A percentile compares a stretch with the other conserved stretches of the same genome.
Conservation (phyloP, 345 rosid species). For the Noccaea bulbosa region DNA sequence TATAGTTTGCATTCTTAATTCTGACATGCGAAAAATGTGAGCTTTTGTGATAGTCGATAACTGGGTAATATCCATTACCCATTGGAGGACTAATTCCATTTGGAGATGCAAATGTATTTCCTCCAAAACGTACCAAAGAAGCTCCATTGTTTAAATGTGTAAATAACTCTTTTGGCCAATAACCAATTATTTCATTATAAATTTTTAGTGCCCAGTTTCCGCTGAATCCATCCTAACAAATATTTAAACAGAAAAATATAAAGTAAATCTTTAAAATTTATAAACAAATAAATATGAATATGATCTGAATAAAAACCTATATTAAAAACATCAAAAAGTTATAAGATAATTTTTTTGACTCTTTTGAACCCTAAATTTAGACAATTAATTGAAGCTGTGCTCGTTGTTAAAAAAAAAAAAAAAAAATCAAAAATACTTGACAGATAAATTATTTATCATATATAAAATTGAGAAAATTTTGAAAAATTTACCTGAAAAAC, state of each 20-base stretch:
- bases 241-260: not conserved
- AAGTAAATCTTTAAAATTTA: not conserved
- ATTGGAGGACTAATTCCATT: slow-evolving; percentile 27
- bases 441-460: too few species aligned
- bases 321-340: too few species aligned
- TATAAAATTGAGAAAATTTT: not conserved
- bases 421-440: too few species aligned
- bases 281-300: too few species aligned
- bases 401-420: too few species aligned
- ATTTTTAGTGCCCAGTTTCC: slow-evolving; percentile 18
- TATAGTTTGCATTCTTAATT: not conserved
- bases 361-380: too few species aligned
- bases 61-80: slow-evolving; percentile 18
- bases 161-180: slow-evolving; percentile 27
- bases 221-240: not conserved
- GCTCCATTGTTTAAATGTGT: slow-evolving; percentile 16
- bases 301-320: too few species aligned
- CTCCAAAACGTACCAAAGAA: slow-evolving; percentile 14
- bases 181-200: slow-evolving; percentile 5
- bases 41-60: not conserved
- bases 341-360: too few species aligned
- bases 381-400: too few species aligned
- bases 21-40: not conserved
- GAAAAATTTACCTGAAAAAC: not conserved
- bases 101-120: slow-evolving; percentile 7